phyloP scores from a whole-genome alignment of 345 rosid species.

The Nephelium lappaceum region DNA sequence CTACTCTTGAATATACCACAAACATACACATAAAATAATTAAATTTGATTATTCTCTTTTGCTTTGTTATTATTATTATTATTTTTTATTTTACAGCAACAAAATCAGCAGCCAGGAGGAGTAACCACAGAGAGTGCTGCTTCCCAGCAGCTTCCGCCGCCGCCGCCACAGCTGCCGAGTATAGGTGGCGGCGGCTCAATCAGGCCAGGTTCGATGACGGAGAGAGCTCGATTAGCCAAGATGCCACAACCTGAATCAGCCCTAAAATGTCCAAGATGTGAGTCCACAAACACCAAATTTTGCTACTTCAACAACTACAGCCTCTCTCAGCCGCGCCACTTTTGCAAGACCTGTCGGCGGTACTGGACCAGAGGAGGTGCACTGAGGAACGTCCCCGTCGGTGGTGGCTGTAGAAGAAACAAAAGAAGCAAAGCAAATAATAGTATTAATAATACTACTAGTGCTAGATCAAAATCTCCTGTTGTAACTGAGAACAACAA shows the following conservation, averaged over 20 bases:
- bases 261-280: constrained; percentile 69
- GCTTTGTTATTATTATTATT: background rate
- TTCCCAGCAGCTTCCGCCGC: constrained; percentile 34
- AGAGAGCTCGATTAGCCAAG: constrained; percentile 58
- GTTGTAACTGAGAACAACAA: constrained; percentile 18
- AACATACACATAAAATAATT: constrained; percentile 14
- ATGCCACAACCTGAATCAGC: constrained; percentile 60
- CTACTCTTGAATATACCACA: constrained; percentile 51
- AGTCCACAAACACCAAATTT: constrained; percentile 69
- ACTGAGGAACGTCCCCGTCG: constrained; percentile 70
- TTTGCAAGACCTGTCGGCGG: constrained; percentile 74
- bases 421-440: constrained; percentile 55
- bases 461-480: constrained; percentile 53
- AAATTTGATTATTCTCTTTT: constrained; percentile 7
- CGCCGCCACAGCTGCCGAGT: constrained; percentile 31
- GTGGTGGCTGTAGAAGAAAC: constrained; percentile 70
- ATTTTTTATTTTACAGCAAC: constrained; percentile 35
- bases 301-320: constrained; percentile 80
- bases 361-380: constrained; percentile 90
- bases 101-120: constrained; percentile 38
- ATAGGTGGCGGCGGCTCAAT: constrained; percentile 33
- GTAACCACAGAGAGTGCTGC: constrained; percentile 9
- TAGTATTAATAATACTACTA: background rate
- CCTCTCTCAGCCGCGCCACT: constrained; percentile 80
- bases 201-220: constrained; percentile 57